phyloP scores from a whole-genome alignment of 495 filamentous ascomycete species.

The Sordaria brevicollis region DNA sequence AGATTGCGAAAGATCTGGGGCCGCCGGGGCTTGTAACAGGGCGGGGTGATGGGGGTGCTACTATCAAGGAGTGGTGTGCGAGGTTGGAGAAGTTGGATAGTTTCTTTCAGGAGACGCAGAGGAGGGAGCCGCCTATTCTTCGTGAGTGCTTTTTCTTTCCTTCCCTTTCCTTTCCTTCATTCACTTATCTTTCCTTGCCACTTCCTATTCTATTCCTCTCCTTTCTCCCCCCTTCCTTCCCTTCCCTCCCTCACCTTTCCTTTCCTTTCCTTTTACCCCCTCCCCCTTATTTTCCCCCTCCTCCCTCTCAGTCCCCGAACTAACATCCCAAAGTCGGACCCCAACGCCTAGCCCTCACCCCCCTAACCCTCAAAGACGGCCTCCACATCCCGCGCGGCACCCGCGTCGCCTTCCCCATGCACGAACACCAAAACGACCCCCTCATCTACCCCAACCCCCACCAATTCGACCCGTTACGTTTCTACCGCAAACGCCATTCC shows the following conservation, averaged over 20 bases:
- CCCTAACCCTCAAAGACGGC: background rate
- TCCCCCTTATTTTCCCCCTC: too few relatives aligned
- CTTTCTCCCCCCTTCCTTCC: too few relatives aligned
- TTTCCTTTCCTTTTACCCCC: too few relatives aligned
- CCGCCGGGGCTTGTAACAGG: background rate
- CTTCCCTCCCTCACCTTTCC: too few relatives aligned
- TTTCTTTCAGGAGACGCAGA: background rate
- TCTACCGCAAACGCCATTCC: background rate
- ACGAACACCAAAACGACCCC: background rate
- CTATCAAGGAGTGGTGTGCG: background rate
- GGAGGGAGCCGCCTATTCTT: background rate
- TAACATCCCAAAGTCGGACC: background rate
- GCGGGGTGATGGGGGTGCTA: background rate
- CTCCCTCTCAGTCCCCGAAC: too few relatives aligned
- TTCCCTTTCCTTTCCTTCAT: background rate
- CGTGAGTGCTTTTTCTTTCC: background rate
- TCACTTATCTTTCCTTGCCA: background rate
- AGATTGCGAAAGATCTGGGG: background rate
- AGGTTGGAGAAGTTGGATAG: background rate
- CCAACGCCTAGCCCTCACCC: background rate
- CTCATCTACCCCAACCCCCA: background rate
- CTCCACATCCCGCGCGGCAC: background rate
- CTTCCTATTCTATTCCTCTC: background rate
- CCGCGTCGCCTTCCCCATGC: background rate
- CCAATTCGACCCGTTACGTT: background rate